These are phyloP conservation scores for Chrysanthemum makinoi DNA, from an alignment of 129 eudicot species.

Conservation along the genomic window DNA sequence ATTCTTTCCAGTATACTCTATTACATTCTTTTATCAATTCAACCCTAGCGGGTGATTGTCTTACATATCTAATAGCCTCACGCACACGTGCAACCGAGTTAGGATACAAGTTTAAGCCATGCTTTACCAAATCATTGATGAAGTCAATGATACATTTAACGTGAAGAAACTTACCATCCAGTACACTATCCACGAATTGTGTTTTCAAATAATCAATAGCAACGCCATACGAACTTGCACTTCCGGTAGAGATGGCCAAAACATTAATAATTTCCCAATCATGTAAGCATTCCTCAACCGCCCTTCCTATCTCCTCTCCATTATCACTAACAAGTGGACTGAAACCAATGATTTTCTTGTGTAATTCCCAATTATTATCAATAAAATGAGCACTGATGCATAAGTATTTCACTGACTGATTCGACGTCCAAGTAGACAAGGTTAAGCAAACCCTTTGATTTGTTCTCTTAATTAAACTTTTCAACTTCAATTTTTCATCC, in stretches of 20 bases:
- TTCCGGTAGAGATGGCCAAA: conserved; percentile 11
- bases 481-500: conserved; percentile 14
- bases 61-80: background rate
- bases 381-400: conserved; percentile 18
- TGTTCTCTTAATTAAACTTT: background rate
- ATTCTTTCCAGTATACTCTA: conserved; percentile 5
- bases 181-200: background rate
- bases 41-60: background rate
- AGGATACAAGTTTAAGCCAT: background rate
- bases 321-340: conserved; percentile 6
- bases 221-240: conserved; percentile 2
- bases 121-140: background rate
- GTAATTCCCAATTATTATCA: background rate
- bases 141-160: conserved; percentile 16
- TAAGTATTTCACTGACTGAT: conserved; percentile 11
- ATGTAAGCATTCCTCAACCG: conserved; percentile 5
- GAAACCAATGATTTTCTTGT: conserved; percentile 12
- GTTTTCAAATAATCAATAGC: background rate
- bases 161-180: conserved; percentile 18
- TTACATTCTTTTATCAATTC: background rate
- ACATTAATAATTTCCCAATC: conserved; percentile 20
- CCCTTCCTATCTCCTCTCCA: conserved; percentile 20
- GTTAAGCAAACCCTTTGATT: conserved; percentile 10
- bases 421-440: conserved; percentile 2
- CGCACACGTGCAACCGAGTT: background rate